Evolutionary conservation across 768 basidiomycete species (phyloP), one percentile per base, ranked within the genome.

Genomic region (Sarcomyxa edulis): DNA sequence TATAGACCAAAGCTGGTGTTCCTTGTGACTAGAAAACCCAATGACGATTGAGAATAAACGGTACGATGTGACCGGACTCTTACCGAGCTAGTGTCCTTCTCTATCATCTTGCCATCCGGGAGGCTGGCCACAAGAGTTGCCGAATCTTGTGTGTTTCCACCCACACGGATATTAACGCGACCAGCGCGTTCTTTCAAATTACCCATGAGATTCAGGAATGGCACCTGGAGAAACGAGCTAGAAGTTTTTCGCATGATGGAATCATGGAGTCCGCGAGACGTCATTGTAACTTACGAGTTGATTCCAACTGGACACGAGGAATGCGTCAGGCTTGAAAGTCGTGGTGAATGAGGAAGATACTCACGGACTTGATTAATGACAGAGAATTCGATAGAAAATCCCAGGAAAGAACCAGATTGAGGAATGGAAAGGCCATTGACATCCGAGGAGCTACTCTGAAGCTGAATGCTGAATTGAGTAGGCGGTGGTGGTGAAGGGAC

Each of bases 81-180:
- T 48, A 3, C 50, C 43, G 4, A 49, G 7, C 47, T 41, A 1
- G 51, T 42, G 38, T 66, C 62, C 54, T 85, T 87, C 32, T 72
- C 61, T 18, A 84, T 58, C 16, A 70, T 69, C 7, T 59, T 58
- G 20, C 65, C 66, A 42, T 76, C 68, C 0, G 71, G 53, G 6
- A 78, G 70, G 24, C 60, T 66, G 32, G 63, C 61, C 7, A 76
- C 77, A 43, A 77, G 55, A 4, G 59, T 52, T 6, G 78, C 81
- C 3, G 65, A 71, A 39, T 92, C 88, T 52, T 90, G 88, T 0
- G 82, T 80, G 58, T 90, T 90, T 32, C 87, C 87, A 19, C 88
- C 87, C 1, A 90, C 65, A 35, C 87, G 76, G n/a, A 89, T 59
- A 10, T 71, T 59, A 6, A 86, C 75, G 1, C 58, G 51, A 2